Evolutionary conservation across 2,329 filamentous ascomycete genomes (phyloP).

Genomic region (Aureobasidium mangrovei): DNA sequence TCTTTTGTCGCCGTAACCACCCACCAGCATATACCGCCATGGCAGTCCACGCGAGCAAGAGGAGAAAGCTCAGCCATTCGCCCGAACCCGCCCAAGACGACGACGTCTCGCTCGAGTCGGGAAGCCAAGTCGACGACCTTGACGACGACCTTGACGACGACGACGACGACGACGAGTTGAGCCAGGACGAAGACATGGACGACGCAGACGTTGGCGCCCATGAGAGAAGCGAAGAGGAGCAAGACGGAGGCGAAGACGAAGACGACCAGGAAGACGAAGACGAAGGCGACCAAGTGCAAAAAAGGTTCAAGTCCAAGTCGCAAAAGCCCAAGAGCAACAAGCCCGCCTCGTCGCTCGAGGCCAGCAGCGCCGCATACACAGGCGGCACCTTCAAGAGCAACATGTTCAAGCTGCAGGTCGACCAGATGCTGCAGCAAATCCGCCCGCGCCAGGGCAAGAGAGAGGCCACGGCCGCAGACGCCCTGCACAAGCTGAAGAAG

Average conservation of each 20-base stretch:
- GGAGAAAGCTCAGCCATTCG: slow-evolving; percentile 28
- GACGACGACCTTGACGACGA: slow-evolving; percentile 13
- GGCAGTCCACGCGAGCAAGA: slow-evolving; percentile 26
- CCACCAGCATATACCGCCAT: slow-evolving; percentile 16
- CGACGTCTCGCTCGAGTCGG: slow-evolving; percentile 27
- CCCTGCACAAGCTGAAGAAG: slow-evolving; percentile 46
- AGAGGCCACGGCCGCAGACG: slow-evolving; percentile 44
- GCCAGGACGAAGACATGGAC: slow-evolving; percentile 15
- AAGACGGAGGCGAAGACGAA: neutral
- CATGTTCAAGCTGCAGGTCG: slow-evolving; percentile 59
- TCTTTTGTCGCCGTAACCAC: neutral
- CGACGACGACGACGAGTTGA: slow-evolving; percentile 10
- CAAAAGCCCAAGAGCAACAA: slow-evolving; percentile 14
- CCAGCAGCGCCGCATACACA: slow-evolving; percentile 33
- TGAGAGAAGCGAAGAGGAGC: slow-evolving; percentile 13
- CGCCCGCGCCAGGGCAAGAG: slow-evolving; percentile 51
- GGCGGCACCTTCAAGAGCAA: slow-evolving; percentile 55
- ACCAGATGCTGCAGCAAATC: slow-evolving; percentile 52
- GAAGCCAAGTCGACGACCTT: slow-evolving; percentile 9
- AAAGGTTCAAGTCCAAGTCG: slow-evolving; percentile 14
- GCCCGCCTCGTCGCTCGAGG: slow-evolving; percentile 9
- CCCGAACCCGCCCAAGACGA: slow-evolving; percentile 22
- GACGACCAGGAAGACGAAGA: neutral
- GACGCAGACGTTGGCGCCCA: slow-evolving; percentile 15
- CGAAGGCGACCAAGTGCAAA: neutral